Base-by-base conservation (phyloP, 345 rosid genomes). In the Zanthoxylum bungeanum region DNA sequence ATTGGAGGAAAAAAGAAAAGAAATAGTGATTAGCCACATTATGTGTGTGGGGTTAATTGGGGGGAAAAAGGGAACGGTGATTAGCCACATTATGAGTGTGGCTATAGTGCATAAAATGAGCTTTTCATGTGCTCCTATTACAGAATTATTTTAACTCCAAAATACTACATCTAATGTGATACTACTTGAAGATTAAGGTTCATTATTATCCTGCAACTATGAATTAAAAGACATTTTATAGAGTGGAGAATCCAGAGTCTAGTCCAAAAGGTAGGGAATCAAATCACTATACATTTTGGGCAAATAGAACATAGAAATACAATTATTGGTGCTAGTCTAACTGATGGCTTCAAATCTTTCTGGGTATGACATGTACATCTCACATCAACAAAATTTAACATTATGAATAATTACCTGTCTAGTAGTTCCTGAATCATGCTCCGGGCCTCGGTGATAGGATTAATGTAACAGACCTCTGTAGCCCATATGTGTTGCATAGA, bases 401-500 rank as follows among this genome's bases (percentile, higher is more conserved):
- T 42, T 21, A 21, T 9, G 31, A 66, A 56, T 3, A 66, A 44
- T 69, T 69, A 87, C 75, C 76, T 64, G 63, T 40, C 70, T 36
- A 64, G 62, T 50, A 91, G 75, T 76, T 84, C 85, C 58, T 77
- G 75, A 42, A 88, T 75, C 22, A 78, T 34, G 50, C 77, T 80
- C 77, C 90, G 80, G 60, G 92, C 93, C 78, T 89, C 89, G 1
- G 67, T 69, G 42, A 83, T 85, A 39, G 80, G 78, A 69, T 89
- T 73, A 34, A 77, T 75, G 53, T 60, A 60, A 33, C 68, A 56
- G 75, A 92, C 89, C 73, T 89, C 89, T 62, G 27, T 47, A 39
- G 87, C 92, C 93, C 97, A 89, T 64, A 92, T 46, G 69, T 85
- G 85, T 72, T 72, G 83, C 82, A 83, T 60, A 37, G 80, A 53